Evolutionary conservation across 106 monocot species (phyloP).

Genomic region (Allium sativum): DNA sequence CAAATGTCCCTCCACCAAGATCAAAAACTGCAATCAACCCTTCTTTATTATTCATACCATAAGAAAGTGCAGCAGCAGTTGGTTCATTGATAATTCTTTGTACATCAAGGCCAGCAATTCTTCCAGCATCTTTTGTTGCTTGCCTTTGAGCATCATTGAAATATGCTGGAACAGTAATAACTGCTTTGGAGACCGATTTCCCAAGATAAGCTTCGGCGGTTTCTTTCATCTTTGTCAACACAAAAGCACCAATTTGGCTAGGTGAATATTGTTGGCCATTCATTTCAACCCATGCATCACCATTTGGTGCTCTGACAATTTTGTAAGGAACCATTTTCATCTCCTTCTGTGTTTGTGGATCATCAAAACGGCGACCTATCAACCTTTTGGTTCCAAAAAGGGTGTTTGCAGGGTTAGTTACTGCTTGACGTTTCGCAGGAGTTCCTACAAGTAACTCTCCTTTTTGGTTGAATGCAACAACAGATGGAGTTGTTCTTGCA

Average conservation of each 20-base stretch:
- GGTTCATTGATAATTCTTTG: conserved; percentile 66
- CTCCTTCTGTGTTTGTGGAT: conserved; percentile 51
- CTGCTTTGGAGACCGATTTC: conserved; percentile 49
- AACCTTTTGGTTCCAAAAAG: conserved; percentile 48
- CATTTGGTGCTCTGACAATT: conserved; percentile 48
- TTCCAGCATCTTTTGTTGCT: conserved; percentile 56
- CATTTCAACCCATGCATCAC: conserved; percentile 56
- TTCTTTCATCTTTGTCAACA: conserved; percentile 53
- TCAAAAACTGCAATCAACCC: conserved; percentile 65
- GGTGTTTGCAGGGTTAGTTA: conserved; percentile 46
- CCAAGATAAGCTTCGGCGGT: conserved; percentile 58
- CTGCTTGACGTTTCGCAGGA: conserved; percentile 51
- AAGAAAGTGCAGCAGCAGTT: conserved; percentile 65
- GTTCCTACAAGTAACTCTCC: conserved; percentile 46
- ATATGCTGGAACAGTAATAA: conserved; percentile 50
- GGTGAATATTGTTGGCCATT: conserved; percentile 62
- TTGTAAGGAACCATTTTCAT: conserved; percentile 65
- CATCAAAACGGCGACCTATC: conserved; percentile 45
- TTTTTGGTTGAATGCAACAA: conserved; percentile 49
- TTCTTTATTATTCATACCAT: conserved; percentile 48
- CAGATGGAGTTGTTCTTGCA: conserved; percentile 46
- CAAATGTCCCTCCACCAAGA: conserved; percentile 72
- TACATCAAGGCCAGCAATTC: conserved; percentile 50
- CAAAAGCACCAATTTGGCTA: conserved; percentile 58
- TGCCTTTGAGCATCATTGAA: conserved; percentile 55